Evolutionary conservation across 257 asterid genomes (phyloP).

Genomic region (Datura wrightii): DNA sequence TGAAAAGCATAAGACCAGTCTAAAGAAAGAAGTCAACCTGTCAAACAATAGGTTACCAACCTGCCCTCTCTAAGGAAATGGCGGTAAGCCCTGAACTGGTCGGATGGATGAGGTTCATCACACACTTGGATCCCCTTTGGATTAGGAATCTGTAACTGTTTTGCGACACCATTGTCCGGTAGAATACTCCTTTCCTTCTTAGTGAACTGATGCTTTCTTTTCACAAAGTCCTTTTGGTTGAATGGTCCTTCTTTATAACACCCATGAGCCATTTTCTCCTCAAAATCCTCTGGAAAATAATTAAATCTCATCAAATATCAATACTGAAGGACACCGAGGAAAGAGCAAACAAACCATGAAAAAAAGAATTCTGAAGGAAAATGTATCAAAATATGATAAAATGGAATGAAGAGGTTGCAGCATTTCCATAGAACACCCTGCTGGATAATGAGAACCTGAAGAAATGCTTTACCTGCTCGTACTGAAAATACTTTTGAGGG

Average conservation of each 20-base stretch:
- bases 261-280: conserved; percentile 50
- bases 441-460: conserved; percentile 41
- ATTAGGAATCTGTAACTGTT: conserved; percentile 46
- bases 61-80: conserved; percentile 84
- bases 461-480: conserved; percentile 49
- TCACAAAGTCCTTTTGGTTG: conserved; percentile 47
- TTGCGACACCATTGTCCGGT: conserved; percentile 41
- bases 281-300: conserved; percentile 51
- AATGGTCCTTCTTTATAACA: conserved; percentile 48
- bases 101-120: conserved; percentile 51
- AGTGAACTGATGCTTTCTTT: conserved; percentile 47
- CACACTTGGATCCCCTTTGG: conserved; percentile 54
- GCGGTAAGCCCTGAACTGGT: conserved; percentile 73
- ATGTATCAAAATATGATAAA: conserved; percentile 4
- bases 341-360: conserved; percentile 10
- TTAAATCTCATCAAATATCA: conserved; percentile 16
- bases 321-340: conserved; percentile 24
- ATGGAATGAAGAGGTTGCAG: conserved; percentile 24
- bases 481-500: conserved; percentile 43
- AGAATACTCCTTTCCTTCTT: conserved; percentile 44
- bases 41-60: conserved; percentile 44
- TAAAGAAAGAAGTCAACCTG: conserved; percentile 9
- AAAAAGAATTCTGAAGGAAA: background rate
- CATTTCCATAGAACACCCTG: conserved; percentile 49
- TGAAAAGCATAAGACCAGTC: conserved; percentile 5